Conservation (phyloP, 345 rosid species). For the Pelargonium nanum region DNA sequence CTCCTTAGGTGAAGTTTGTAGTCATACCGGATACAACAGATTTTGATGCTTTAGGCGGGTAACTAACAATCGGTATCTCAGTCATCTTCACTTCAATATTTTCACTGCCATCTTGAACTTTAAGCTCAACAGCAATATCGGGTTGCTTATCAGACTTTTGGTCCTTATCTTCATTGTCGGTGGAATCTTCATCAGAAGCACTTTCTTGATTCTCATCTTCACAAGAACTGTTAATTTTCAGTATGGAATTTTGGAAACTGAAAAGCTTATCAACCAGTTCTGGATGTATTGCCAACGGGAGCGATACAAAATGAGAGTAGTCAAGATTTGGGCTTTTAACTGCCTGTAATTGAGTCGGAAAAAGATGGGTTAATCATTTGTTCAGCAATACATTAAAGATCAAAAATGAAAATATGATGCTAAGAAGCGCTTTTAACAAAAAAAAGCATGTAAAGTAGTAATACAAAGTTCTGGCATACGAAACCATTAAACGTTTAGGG, state of each 20-base stretch:
- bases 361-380: neutral
- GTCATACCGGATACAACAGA: slow-evolving; percentile 44
- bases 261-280: slow-evolving; percentile 66
- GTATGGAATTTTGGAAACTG: slow-evolving; percentile 55
- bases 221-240: slow-evolving; percentile 24
- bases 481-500: neutral
- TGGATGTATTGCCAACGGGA: slow-evolving; percentile 78
- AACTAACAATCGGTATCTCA: slow-evolving; percentile 54
- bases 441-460: too few relatives aligned
- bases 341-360: slow-evolving; percentile 34
- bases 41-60: slow-evolving; percentile 44
- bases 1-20: neutral
- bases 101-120: slow-evolving; percentile 35
- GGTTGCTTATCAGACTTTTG: slow-evolving; percentile 15
- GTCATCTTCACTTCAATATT: slow-evolving; percentile 37
- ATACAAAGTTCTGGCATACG: neutral
- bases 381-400: neutral
- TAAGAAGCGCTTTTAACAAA: neutral
- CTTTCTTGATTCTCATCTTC: slow-evolving; percentile 19
- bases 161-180: slow-evolving; percentile 18
- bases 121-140: slow-evolving; percentile 31
- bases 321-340: slow-evolving; percentile 51
- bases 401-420: neutral
- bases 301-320: slow-evolving; percentile 83
- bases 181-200: slow-evolving; percentile 28